Percentiles rank a stretch among this genome's conserved stretches.
These are phyloP conservation scores for Thalia dealbata DNA, from an alignment of 176 grass and related monocot species.

Conservation along the genomic window DNA sequence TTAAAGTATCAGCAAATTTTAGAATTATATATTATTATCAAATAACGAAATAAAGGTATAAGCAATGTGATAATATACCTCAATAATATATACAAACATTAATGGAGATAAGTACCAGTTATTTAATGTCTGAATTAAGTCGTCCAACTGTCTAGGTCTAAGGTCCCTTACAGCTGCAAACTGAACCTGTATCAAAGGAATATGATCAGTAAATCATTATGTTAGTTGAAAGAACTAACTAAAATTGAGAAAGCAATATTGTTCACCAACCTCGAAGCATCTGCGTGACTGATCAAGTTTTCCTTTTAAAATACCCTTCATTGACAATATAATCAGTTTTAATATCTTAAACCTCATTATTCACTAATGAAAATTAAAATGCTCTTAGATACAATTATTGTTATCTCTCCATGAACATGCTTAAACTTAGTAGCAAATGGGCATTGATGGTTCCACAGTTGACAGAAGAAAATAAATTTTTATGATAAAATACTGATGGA, in stretches of 20 bases:
- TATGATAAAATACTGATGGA: background rate
- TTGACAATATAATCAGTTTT: background rate
- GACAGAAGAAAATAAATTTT: background rate
- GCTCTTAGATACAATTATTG: background rate
- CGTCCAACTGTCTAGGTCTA: conserved; percentile 68
- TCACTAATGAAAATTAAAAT: background rate
- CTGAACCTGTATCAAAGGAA: conserved; percentile 48
- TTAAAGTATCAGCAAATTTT: too few species aligned
- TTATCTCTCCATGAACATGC: background rate
- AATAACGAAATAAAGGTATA: background rate
- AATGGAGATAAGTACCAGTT: conserved; percentile 54
- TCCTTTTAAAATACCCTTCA: conserved; percentile 87
- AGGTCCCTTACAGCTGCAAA: conserved; percentile 97
- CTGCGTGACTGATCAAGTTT: conserved; percentile 89
- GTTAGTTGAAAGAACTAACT: background rate
- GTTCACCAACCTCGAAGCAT: conserved; percentile 72
- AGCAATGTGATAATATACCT: background rate
- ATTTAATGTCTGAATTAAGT: conserved; percentile 74
- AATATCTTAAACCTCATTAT: background rate
- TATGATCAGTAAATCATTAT: background rate
- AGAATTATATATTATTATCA: too few species aligned
- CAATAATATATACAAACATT: background rate
- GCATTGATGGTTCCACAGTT: background rate
- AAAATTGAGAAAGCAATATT: background rate
- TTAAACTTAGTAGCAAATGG: background rate